A percentile compares a stretch with the other conserved stretches of the same genome.
These are phyloP conservation scores for Pyrus pyrifolia DNA, from an alignment of 306 rosid species.

Conservation along the genomic window DNA sequence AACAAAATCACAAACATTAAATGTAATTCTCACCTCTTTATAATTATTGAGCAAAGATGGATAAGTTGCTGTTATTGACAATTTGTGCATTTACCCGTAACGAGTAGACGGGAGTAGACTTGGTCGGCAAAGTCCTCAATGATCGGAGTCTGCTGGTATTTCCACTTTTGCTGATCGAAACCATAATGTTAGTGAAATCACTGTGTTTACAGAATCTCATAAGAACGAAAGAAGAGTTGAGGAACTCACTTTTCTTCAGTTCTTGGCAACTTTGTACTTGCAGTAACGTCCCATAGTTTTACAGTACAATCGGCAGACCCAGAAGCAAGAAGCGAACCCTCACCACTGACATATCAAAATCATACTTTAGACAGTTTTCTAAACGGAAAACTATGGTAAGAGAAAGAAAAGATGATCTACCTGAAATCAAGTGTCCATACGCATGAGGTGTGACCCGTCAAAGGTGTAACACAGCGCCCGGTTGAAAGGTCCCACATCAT, in stretches of 20 bases:
- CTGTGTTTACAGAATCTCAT: not conserved
- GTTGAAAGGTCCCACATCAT: constrained; percentile 99
- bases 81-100: constrained; percentile 48
- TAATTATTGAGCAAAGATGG: not conserved
- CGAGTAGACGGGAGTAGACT: constrained; percentile 68
- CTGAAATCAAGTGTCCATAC: constrained; percentile 94
- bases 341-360: constrained; percentile 45
- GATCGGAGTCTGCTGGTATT: constrained; percentile 69
- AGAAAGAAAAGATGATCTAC: constrained; percentile 24
- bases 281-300: constrained; percentile 84
- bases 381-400: not conserved
- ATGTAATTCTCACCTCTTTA: not conserved
- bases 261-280: constrained; percentile 67
- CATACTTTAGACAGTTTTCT: not conserved
- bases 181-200: constrained; percentile 1
- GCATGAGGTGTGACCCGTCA: constrained; percentile 84
- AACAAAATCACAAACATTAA: constrained; percentile 11
- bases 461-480: constrained; percentile 77
- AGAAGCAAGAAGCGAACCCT: constrained; percentile 91
- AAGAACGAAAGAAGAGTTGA: not conserved
- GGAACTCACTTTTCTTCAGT: constrained; percentile 69
- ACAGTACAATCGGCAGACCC: constrained; percentile 96
- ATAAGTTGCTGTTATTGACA: not conserved
- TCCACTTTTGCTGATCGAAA: constrained; percentile 47
- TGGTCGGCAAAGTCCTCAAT: constrained; percentile 73